Evolutionary conservation across 805 yeast species (phyloP).

Genomic region (Kodamaea sagamina): DNA sequence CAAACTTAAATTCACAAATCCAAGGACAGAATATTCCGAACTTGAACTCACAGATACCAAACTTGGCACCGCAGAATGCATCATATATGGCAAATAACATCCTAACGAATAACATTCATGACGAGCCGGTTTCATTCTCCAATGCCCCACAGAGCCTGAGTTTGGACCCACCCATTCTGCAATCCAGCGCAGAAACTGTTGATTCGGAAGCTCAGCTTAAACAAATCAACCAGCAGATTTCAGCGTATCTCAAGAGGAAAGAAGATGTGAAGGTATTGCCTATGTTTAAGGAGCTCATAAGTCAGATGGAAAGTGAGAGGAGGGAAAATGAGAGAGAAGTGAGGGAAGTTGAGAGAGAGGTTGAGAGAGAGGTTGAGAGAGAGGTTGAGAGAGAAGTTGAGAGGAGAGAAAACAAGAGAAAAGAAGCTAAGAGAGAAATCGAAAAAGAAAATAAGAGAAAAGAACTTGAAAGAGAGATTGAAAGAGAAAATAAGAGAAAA

Average conservation of each 20-base stretch:
- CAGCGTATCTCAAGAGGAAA: neutral
- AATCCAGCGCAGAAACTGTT: neutral
- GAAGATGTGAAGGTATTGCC: slow-evolving; percentile 8
- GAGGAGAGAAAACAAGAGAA: neutral
- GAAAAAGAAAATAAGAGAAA: neutral
- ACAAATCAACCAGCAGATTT: neutral
- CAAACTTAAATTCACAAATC: too few relatives aligned
- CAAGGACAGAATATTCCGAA: too few relatives aligned
- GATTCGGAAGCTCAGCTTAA: neutral
- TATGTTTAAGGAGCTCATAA: slow-evolving; percentile 13
- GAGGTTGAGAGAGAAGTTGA: neutral
- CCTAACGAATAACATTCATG: too few relatives aligned
- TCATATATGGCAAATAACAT: too few relatives aligned
- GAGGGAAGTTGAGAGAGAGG: too few relatives aligned
- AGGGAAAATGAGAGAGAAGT: neutral
- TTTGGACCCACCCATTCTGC: neutral
- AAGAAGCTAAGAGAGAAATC: neutral
- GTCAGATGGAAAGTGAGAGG: neutral
- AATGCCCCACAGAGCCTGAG: too few relatives aligned
- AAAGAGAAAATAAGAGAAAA: too few relatives aligned
- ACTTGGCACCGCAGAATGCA: too few relatives aligned
- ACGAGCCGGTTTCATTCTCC: too few relatives aligned
- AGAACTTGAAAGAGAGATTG: too few relatives aligned
- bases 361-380: too few relatives aligned
- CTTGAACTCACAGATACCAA: too few relatives aligned